Percentiles rank a stretch among this genome's conserved stretches.
These are phyloP conservation scores for Westerdykella ornata DNA, from an alignment of 2,329 filamentous ascomycete genomes.

Conservation along the genomic window DNA sequence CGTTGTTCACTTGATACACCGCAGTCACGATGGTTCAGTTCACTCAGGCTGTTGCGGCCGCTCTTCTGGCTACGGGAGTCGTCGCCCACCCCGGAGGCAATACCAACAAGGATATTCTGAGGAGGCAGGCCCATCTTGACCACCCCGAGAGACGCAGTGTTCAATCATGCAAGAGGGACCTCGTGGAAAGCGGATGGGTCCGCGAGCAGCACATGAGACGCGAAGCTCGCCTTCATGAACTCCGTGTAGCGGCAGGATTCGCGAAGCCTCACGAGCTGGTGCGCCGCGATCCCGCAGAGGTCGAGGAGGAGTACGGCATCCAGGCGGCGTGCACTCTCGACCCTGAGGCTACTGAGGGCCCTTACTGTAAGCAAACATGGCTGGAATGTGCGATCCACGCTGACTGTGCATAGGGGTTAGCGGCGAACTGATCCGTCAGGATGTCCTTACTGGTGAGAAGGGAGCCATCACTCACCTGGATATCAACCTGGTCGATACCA, in stretches of 20 bases:
- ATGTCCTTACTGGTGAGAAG: constrained; percentile 45
- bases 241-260: constrained; percentile 35
- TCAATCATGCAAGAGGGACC: constrained; percentile 25
- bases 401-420: constrained; percentile 31
- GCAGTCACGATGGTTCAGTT: constrained; percentile 24
- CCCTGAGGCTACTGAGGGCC: constrained; percentile 29
- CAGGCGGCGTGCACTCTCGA: constrained; percentile 29
- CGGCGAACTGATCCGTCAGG: constrained; percentile 46
- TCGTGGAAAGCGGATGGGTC: constrained; percentile 29
- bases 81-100: constrained; percentile 40
- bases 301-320: constrained; percentile 21
- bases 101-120: constrained; percentile 24
- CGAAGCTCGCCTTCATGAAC: constrained; percentile 32
- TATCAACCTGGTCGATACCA: constrained; percentile 49
- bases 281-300: constrained; percentile 23
- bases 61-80: constrained; percentile 21
- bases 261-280: constrained; percentile 25
- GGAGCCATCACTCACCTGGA: constrained; percentile 48
- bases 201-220: constrained; percentile 34
- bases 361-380: constrained; percentile 24
- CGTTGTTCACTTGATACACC: neutral
- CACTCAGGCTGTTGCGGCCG: constrained; percentile 17
- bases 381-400: neutral
- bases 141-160: constrained; percentile 38
- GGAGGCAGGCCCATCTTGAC: constrained; percentile 28